Conservation (phyloP, 2,329 filamentous ascomycete genomes). For the Claviceps purpurea region DNA sequence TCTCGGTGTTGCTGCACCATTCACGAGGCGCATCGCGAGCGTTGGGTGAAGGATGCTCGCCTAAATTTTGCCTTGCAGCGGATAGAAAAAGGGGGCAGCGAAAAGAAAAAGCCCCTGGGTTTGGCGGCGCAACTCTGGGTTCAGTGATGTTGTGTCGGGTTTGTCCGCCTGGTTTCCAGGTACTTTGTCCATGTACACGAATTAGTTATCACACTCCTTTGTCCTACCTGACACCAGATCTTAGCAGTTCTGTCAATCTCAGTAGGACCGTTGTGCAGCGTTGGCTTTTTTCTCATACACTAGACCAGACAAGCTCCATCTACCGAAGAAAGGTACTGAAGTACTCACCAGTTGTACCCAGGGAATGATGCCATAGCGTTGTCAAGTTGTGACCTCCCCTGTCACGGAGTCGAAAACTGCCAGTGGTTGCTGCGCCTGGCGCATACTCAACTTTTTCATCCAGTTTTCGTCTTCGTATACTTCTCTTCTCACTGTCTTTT, state of each 20-base stretch:
- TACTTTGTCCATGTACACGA: not conserved
- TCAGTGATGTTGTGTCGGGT: not conserved
- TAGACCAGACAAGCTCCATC: not conserved
- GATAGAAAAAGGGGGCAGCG: not conserved
- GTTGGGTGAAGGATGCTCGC: not conserved
- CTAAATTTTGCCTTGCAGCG: not conserved
- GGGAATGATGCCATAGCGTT: not conserved
- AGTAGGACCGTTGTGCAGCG: conserved; percentile 2
- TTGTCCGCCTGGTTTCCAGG: not conserved
- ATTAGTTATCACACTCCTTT: not conserved
- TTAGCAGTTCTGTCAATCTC: not conserved
- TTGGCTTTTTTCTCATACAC: not conserved
- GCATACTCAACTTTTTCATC: not conserved
- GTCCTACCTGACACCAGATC: not conserved
- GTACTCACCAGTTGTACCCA: not conserved
- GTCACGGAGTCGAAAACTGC: not conserved
- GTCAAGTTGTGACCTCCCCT: not conserved
- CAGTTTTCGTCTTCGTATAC: not conserved
- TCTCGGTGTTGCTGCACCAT: not conserved
- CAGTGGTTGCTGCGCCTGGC: not conserved
- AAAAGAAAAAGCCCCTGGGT: not conserved
- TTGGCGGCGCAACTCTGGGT: not conserved
- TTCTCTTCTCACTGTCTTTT: not conserved
- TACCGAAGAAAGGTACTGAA: not conserved
- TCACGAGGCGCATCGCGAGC: not conserved